Percentiles rank a stretch among this genome's conserved stretches.
phyloP scores from a whole-genome alignment of 768 basidiomycete species.

The Suillus bovinus region DNA sequence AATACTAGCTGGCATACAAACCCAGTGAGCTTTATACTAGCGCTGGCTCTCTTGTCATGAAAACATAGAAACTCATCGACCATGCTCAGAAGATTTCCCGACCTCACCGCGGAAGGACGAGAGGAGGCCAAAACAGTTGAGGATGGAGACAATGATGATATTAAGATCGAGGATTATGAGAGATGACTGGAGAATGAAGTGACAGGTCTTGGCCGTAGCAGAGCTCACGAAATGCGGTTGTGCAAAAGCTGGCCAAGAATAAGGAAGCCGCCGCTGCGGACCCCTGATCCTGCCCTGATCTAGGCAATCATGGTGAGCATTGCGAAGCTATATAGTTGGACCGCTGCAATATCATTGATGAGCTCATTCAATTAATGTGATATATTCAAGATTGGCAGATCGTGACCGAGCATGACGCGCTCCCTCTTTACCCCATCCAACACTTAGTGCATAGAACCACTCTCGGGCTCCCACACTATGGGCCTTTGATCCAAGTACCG shows the following conservation, averaged over 20 bases:
- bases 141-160: slow-evolving; percentile 77
- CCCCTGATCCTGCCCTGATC: slow-evolving; percentile 94
- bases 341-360: neutral
- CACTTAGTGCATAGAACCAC: too few relatives aligned
- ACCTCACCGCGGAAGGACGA: slow-evolving; percentile 73
- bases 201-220: slow-evolving; percentile 97
- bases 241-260: slow-evolving; percentile 94
- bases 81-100: slow-evolving; percentile 73
- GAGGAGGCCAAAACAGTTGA: slow-evolving; percentile 85
- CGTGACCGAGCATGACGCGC: too few relatives aligned
- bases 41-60: slow-evolving; percentile 83
- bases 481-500: too few relatives aligned
- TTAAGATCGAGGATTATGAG: slow-evolving; percentile 79
- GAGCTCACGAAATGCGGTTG: slow-evolving; percentile 94
- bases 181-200: slow-evolving; percentile 84
- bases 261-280: slow-evolving; percentile 94
- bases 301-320: slow-evolving; percentile 92
- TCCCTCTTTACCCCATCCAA: too few relatives aligned
- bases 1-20: neutral
- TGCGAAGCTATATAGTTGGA: slow-evolving; percentile 27
- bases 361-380: slow-evolving; percentile 31
- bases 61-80: slow-evolving; percentile 91
- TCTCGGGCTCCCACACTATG: too few relatives aligned
- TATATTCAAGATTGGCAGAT: too few relatives aligned
- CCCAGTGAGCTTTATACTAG: too few relatives aligned